These are phyloP conservation scores for Ogataea trehalophila DNA, from an alignment of 805 yeast genomes.

Conservation along the genomic window DNA sequence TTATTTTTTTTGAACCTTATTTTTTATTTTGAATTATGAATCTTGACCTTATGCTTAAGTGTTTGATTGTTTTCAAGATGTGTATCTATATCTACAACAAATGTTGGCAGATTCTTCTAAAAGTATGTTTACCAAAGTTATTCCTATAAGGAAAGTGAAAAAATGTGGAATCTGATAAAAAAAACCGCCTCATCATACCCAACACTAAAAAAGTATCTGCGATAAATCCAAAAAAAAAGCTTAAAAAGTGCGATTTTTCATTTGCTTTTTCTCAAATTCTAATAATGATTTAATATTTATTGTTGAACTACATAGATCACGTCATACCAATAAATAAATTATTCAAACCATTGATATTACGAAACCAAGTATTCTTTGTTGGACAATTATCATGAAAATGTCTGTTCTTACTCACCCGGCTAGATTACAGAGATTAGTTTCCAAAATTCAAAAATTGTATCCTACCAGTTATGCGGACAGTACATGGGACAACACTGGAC, in stretches of 20 bases:
- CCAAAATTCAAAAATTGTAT: conserved; percentile 63
- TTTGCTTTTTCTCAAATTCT: not conserved
- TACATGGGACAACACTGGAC: conserved; percentile 95
- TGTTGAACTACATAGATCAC: no score
- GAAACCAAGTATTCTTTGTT: not conserved
- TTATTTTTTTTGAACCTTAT: no score
- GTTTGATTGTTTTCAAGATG: no score
- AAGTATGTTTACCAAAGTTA: no score
- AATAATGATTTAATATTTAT: no score
- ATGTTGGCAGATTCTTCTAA: no score
- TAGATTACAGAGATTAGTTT: conserved; percentile 41
- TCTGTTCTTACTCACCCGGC: conserved; percentile 11
- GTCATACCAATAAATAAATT: no score
- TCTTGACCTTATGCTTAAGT: no score
- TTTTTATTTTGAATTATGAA: no score
- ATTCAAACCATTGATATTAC: no score
- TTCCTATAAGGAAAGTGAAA: not conserved
- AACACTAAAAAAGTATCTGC: conserved; percentile 3
- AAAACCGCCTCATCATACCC: not conserved
- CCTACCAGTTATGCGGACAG: conserved; percentile 79
- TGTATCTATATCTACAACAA: no score
- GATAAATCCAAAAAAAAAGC: conserved; percentile 9
- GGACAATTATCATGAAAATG: not conserved
- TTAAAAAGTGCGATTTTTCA: not conserved
- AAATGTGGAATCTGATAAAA: not conserved